Conservation (phyloP, 371 early-diverging fungal species). For the Mortierella sp. region DNA sequence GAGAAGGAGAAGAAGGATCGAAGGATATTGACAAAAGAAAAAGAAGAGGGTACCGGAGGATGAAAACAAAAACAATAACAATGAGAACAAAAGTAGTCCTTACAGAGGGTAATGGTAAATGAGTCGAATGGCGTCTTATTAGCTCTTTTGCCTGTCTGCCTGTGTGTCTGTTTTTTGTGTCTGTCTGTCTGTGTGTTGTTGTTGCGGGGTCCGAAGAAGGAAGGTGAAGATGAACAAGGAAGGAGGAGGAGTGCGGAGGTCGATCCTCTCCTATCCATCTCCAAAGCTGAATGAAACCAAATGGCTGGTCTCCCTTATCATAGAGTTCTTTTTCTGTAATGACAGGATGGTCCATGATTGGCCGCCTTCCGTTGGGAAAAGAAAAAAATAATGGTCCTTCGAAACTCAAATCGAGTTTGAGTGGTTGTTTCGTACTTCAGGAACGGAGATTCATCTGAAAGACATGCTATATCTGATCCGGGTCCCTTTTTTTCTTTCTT, state of each 20-base stretch:
- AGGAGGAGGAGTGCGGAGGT: background rate
- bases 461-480: background rate
- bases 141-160: background rate
- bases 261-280: background rate
- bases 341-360: background rate
- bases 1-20: background rate
- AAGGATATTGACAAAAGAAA: slow-evolving; percentile 9
- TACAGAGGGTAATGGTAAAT: background rate
- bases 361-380: background rate
- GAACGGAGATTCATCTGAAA: slow-evolving; percentile 10
- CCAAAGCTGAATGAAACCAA: background rate
- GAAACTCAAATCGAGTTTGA: slow-evolving; percentile 12
- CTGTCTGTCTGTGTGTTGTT: background rate
- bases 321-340: background rate
- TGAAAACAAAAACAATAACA: slow-evolving; percentile 3
- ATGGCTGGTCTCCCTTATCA: background rate
- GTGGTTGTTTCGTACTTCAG: background rate
- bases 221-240: background rate
- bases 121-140: slow-evolving; percentile 14
- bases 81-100: background rate
- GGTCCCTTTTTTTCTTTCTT: background rate
- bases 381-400: background rate
- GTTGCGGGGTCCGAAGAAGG: slow-evolving; percentile 4
- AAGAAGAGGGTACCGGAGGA: background rate
- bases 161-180: background rate